Base-by-base conservation (phyloP, 192 early-diverging fungal species). In the Lunasporangiospora selenospora region DNA sequence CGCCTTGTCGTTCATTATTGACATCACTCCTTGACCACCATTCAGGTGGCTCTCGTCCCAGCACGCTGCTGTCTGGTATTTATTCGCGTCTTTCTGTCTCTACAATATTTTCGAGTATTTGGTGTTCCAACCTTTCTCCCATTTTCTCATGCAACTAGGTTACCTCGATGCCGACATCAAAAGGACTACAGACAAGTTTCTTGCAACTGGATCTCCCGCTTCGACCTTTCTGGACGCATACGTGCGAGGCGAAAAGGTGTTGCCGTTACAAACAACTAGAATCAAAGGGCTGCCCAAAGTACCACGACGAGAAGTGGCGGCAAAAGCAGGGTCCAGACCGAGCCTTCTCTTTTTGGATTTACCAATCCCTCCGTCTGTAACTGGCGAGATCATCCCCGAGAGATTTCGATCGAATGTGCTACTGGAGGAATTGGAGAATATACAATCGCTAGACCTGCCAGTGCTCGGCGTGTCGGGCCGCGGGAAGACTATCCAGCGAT, bases 1-100 rank as follows among this genome's bases (percentile, higher is more conserved):
- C 31, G 16, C 47, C 47, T 50, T 4, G 23, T 50, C 47, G 58
- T 7, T 3, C 37, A 6, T 2, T 50, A 4, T 48, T 34, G 7
- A 13, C 21, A n/a, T 6, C 6, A 6, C 5, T 11, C 32, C 58
- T 38, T n/a, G n/a, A 3, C 15, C 41, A 16, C 47, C 57, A 27
- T 11, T 60, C 58, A 31, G 58, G 50, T 30, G 37, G 24, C 3
- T 60, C 58, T 50, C 58, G 45, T 60, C 58, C 58, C 11, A 40
- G 36, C 16, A 50, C 58, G 16, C 58, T 38, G 29, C 18, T 60
- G 0, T 50, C 58, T 50, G 47, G 58, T 50, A 16, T 58, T 15
- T 46, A 3, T 32, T 46, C 27, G 10, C 21, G 2, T 36, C 16
- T 13, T 43, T 56, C 8, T 29, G 10, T 27, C 16, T 54, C 26